A percentile compares a stretch with the other conserved stretches of the same genome.
Conservation (phyloP, 768 basidiomycete genomes). For the Gyrodon lividus region DNA sequence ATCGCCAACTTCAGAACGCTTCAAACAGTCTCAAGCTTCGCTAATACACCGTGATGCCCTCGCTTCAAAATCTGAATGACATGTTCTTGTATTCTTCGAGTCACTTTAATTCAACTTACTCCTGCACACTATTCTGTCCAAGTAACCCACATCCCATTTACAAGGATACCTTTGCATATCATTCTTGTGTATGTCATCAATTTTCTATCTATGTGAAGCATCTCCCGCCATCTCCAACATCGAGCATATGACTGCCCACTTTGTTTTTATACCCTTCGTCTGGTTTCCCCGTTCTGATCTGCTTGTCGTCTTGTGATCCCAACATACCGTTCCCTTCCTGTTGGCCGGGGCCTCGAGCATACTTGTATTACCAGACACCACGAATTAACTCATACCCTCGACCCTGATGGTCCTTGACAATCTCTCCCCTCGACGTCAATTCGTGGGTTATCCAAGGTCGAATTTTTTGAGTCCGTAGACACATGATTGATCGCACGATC, state of each 20-base stretch:
- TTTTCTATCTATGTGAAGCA: slow-evolving; percentile 31
- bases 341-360: slow-evolving; percentile 30
- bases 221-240: slow-evolving; percentile 28
- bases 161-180: slow-evolving; percentile 30
- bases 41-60: slow-evolving; percentile 26
- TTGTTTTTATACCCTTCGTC: slow-evolving; percentile 25
- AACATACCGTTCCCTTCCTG: slow-evolving; percentile 18
- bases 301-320: slow-evolving; percentile 29
- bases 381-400: slow-evolving; percentile 28
- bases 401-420: slow-evolving; percentile 1
- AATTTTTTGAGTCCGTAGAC: too few relatives aligned
- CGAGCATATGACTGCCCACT: slow-evolving; percentile 22
- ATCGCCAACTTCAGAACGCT: slow-evolving; percentile 57
- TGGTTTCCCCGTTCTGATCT: slow-evolving; percentile 28
- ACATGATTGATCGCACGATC: too few relatives aligned
- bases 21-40: slow-evolving; percentile 42
- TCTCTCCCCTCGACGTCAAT: neutral
- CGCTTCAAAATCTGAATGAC: slow-evolving; percentile 20
- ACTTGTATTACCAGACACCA: slow-evolving; percentile 33
- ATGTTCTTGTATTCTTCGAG: neutral
- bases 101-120: neutral
- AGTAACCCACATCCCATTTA: slow-evolving; percentile 6
- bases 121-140: slow-evolving; percentile 4
- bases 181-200: slow-evolving; percentile 34
- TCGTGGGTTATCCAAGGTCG: neutral